A percentile compares a stretch with the other conserved stretches of the same genome.
These are phyloP conservation scores for Psidium friedrichsthalianum DNA, from an alignment of 345 rosid genomes.

Conservation along the genomic window DNA sequence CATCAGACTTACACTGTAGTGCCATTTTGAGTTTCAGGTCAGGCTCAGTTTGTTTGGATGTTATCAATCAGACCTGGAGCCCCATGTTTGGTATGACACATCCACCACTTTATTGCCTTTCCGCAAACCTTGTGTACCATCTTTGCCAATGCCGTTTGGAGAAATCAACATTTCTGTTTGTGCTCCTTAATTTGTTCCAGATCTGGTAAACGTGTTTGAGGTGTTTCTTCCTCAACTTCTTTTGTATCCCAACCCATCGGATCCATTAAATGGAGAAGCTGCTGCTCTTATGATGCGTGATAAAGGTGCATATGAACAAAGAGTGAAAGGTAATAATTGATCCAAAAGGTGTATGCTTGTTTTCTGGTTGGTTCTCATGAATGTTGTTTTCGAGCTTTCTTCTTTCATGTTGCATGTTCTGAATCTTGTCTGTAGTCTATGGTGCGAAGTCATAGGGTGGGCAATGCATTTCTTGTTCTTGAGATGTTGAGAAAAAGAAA, in stretches of 20 bases:
- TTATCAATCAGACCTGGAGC: constrained; percentile 96
- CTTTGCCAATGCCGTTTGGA: neutral
- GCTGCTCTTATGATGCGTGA: constrained; percentile 96
- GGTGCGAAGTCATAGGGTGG: neutral
- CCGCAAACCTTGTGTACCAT: neutral
- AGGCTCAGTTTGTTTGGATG: constrained; percentile 95
- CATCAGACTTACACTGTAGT: neutral
- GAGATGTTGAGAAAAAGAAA: neutral
- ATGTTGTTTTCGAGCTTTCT: neutral
- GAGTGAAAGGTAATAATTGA: constrained; percentile 60
- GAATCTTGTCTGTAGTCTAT: neutral
- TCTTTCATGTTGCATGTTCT: neutral
- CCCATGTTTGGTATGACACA: constrained; percentile 83
- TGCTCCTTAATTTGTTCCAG: constrained; percentile 22
- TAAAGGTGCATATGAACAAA: constrained; percentile 63
- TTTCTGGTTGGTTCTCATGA: neutral
- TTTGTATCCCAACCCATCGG: constrained; percentile 90
- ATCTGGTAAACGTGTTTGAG: constrained; percentile 93
- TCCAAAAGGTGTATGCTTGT: neutral
- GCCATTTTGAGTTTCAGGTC: constrained; percentile 51
- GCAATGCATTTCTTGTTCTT: neutral
- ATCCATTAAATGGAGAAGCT: constrained; percentile 97
- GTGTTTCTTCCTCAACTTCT: constrained; percentile 98
- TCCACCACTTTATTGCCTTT: neutral
- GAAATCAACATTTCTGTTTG: neutral